Evolutionary conservation across 345 rosid genomes (phyloP).

Genomic region (Citrus medica): DNA sequence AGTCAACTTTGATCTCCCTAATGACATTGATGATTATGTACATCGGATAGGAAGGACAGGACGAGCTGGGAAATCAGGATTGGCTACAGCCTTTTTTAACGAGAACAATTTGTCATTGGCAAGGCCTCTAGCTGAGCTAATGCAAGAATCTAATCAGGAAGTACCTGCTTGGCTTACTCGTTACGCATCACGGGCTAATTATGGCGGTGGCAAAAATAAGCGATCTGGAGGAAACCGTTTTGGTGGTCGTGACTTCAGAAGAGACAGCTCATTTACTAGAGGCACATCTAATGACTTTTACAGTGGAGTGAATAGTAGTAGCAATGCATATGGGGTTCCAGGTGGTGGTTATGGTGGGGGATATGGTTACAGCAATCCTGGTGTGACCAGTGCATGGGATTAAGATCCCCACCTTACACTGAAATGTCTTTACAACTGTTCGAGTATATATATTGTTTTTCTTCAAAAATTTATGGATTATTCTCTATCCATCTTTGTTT

Average conservation of each 20-base stretch:
- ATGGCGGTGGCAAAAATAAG: slow-evolving; percentile 57
- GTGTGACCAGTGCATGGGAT: slow-evolving; percentile 48
- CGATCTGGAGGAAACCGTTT: slow-evolving; percentile 87
- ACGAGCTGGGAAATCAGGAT: slow-evolving; percentile 87
- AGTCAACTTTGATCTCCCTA: slow-evolving; percentile 93
- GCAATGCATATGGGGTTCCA: slow-evolving; percentile 22
- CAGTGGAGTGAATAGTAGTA: slow-evolving; percentile 44
- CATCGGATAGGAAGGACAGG: slow-evolving; percentile 99
- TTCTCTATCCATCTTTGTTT: neutral
- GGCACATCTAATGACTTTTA: slow-evolving; percentile 55
- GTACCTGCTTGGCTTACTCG: slow-evolving; percentile 93
- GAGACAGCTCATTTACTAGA: slow-evolving; percentile 57
- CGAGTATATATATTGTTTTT: slow-evolving; percentile 4
- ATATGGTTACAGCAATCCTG: slow-evolving; percentile 15
- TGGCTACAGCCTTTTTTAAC: slow-evolving; percentile 95
- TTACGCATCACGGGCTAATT: slow-evolving; percentile 62
- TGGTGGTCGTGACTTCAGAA: slow-evolving; percentile 88
- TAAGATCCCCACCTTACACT: slow-evolving; percentile 7
- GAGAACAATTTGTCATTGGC: slow-evolving; percentile 76
- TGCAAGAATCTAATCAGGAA: slow-evolving; percentile 96
- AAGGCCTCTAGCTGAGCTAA: slow-evolving; percentile 62
- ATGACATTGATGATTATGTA: slow-evolving; percentile 94
- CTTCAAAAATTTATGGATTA: slow-evolving; percentile 6
- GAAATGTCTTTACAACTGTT: slow-evolving; percentile 2
- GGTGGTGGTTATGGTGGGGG: slow-evolving; percentile 19